These are phyloP conservation scores for Stagonosporopsis cucurbitacearum DNA, from an alignment of 2,329 filamentous ascomycete species.

Conservation along the genomic window DNA sequence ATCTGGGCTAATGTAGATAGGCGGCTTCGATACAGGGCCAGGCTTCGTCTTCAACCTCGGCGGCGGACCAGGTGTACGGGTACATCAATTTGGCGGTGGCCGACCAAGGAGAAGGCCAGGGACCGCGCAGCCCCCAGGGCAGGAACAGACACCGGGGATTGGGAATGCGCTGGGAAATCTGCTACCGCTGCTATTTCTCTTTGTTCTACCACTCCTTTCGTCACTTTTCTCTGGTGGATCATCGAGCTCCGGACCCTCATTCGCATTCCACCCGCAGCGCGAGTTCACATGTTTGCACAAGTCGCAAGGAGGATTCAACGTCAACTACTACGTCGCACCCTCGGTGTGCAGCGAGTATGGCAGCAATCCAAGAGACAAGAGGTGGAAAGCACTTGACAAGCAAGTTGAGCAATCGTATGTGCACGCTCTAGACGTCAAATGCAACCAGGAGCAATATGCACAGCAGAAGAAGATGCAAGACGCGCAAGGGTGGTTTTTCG, in stretches of 20 bases:
- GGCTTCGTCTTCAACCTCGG: slow-evolving; percentile 96
- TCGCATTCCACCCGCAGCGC: slow-evolving; percentile 76
- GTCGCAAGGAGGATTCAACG: slow-evolving; percentile 68
- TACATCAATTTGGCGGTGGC: slow-evolving; percentile 92
- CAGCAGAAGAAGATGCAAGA: slow-evolving; percentile 74
- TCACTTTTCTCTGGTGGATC: slow-evolving; percentile 70
- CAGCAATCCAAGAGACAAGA: slow-evolving; percentile 52
- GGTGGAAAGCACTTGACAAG: slow-evolving; percentile 77
- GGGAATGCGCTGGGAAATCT: slow-evolving; percentile 69
- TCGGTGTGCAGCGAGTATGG: slow-evolving; percentile 74
- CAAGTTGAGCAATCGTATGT: slow-evolving; percentile 78
- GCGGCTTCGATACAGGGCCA: slow-evolving; percentile 75
- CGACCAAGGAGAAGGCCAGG: slow-evolving; percentile 75
- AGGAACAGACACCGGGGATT: slow-evolving; percentile 60
- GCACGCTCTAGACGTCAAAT: slow-evolving; percentile 70
- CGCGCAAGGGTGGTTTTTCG: slow-evolving; percentile 86
- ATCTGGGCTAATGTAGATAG: slow-evolving; percentile 43
- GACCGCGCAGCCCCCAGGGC: slow-evolving; percentile 61
- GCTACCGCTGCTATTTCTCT: slow-evolving; percentile 86
- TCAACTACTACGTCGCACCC: slow-evolving; percentile 88
- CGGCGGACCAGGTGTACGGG: slow-evolving; percentile 86
- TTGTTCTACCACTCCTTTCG: slow-evolving; percentile 77
- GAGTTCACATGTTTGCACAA: slow-evolving; percentile 78
- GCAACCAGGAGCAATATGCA: slow-evolving; percentile 73
- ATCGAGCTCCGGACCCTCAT: slow-evolving; percentile 66